phyloP scores from a whole-genome alignment of 257 asterid species.

The Knoxia roxburghii region DNA sequence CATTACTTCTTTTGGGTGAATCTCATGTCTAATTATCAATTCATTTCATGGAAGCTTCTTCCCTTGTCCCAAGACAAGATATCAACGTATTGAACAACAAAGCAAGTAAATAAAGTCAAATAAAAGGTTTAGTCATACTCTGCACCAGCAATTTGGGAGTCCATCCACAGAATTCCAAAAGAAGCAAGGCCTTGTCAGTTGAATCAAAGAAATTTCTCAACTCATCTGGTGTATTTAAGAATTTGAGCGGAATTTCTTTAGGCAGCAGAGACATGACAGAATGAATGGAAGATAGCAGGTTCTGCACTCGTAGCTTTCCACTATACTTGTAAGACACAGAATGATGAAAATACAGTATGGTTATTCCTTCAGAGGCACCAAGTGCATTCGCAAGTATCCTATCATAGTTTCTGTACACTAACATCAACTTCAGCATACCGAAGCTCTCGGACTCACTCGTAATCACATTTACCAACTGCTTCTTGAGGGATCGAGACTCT shows the following conservation, averaged over 20 bases:
- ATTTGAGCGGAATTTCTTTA: constrained; percentile 54
- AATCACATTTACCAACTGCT: constrained; percentile 55
- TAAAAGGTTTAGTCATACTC: constrained; percentile 34
- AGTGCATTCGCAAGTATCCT: constrained; percentile 74
- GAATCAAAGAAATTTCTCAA: constrained; percentile 61
- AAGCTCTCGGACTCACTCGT: constrained; percentile 41
- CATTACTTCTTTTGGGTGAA: not conserved
- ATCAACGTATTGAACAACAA: constrained; percentile 1
- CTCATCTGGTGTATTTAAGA: constrained; percentile 50
- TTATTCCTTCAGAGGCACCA: constrained; percentile 60
- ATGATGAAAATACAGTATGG: constrained; percentile 57
- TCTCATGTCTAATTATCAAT: not conserved
- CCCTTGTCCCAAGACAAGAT: not conserved
- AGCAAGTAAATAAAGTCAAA: constrained; percentile 28
- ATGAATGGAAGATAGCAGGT: constrained; percentile 59
- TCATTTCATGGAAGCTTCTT: not conserved
- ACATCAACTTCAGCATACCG: constrained; percentile 66
- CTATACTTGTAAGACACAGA: constrained; percentile 52
- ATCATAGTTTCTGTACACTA: constrained; percentile 58
- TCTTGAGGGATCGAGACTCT: constrained; percentile 78
- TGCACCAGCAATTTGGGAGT: constrained; percentile 49
- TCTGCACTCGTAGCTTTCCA: constrained; percentile 74
- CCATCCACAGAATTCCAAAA: constrained; percentile 90
- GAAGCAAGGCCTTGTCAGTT: constrained; percentile 83
- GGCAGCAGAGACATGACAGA: constrained; percentile 53